These are phyloP conservation scores for Xerocomellus amylosporus DNA, from an alignment of 768 basidiomycete species.

Conservation along the genomic window DNA sequence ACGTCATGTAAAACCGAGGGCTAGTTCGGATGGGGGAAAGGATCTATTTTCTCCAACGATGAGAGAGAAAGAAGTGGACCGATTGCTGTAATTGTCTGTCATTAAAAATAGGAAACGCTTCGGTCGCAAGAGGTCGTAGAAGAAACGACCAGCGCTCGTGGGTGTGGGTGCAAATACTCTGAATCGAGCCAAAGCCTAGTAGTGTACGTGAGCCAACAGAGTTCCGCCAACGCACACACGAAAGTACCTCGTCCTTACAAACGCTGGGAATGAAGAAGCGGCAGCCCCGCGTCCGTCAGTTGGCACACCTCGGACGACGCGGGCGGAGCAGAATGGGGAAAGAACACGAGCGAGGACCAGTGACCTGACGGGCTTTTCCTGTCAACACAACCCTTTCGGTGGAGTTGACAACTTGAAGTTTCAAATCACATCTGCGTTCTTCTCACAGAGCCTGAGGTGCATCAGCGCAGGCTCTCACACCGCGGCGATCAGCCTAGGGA, in stretches of 20 bases:
- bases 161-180: too few relatives aligned
- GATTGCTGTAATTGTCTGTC: not conserved
- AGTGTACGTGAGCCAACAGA: too few relatives aligned
- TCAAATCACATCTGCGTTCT: conserved; percentile 4
- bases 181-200: too few relatives aligned
- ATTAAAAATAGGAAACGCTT: not conserved
- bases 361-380: conserved; percentile 4
- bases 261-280: conserved; percentile 1
- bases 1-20: not conserved
- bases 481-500: conserved; percentile 19
- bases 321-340: conserved; percentile 7
- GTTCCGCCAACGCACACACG: not conserved
- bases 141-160: not conserved
- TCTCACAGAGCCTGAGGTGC: conserved; percentile 3
- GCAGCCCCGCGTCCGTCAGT: too few relatives aligned
- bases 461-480: conserved; percentile 24
- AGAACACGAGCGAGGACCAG: conserved; percentile 5
- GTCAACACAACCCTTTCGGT: conserved; percentile 10
- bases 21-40: not conserved
- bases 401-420: not conserved
- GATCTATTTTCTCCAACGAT: not conserved
- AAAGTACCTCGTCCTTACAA: not conserved
- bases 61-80: not conserved
- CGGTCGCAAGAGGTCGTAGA: not conserved
- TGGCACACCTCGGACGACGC: not conserved